Conservation (phyloP, 2,329 filamentous ascomycete genomes). For the Macrophomina pseudophaseolina region DNA sequence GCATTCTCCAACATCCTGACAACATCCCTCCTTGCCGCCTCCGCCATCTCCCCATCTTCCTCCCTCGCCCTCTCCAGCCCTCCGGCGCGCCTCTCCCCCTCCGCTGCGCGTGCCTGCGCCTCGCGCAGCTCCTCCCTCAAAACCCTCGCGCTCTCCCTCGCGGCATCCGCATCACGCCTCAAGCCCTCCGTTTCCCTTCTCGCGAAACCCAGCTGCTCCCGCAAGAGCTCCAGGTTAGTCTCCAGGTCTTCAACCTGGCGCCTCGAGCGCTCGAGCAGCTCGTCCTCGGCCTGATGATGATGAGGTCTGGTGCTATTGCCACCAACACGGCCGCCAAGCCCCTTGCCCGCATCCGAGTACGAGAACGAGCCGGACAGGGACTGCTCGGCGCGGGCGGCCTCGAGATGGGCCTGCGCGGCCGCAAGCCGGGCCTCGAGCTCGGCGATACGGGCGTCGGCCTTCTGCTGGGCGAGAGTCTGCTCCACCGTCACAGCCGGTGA, state of each 20-base stretch:
- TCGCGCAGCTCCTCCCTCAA: constrained; percentile 12
- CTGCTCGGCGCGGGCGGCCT: neutral
- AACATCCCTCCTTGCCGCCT: neutral
- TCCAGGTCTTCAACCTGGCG: constrained; percentile 18
- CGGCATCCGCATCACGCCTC: neutral
- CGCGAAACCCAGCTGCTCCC: constrained; percentile 12
- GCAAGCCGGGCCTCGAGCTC: constrained; percentile 23
- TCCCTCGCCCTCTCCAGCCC: neutral
- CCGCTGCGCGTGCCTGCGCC: neutral
- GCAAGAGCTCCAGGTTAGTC: constrained; percentile 15
- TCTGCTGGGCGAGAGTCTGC: constrained; percentile 2
- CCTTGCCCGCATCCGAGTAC: too few relatives aligned
- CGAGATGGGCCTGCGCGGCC: constrained; percentile 14
- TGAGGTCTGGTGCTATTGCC: too few relatives aligned
- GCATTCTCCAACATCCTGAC: neutral
- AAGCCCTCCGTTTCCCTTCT: neutral
- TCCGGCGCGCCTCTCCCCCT: neutral
- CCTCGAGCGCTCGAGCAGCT: constrained; percentile 12
- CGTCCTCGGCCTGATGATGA: neutral
- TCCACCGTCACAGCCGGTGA: neutral
- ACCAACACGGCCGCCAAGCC: too few relatives aligned
- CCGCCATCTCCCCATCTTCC: neutral
- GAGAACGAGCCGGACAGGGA: neutral
- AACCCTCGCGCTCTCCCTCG: constrained; percentile 13
- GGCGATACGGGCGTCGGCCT: constrained; percentile 24